Evolutionary conservation across 1,284 basidiomycete genomes (phyloP).

Genomic region (Apiotrichum siamense): DNA sequence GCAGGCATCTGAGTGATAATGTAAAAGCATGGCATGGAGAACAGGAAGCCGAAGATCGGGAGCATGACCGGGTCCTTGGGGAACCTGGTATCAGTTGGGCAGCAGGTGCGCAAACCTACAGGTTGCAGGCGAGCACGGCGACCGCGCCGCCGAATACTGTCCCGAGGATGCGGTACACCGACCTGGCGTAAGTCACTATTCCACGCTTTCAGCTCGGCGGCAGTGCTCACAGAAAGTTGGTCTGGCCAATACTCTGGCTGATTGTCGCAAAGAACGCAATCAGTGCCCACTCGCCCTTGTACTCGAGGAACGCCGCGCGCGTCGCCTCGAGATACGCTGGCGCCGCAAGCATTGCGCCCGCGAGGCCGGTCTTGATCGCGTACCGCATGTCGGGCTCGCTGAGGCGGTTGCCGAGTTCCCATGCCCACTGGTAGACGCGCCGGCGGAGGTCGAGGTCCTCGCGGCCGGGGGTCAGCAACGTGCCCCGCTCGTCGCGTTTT

Average conservation of each 20-base stretch:
- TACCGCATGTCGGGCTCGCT: slow-evolving; percentile 74
- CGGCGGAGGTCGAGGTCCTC: slow-evolving; percentile 55
- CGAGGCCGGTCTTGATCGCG: slow-evolving; percentile 71
- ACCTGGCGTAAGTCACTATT: slow-evolving; percentile 27
- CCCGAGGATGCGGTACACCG: slow-evolving; percentile 63
- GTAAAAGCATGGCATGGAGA: slow-evolving; percentile 90
- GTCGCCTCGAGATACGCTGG: slow-evolving; percentile 79
- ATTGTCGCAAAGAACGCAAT: slow-evolving; percentile 88
- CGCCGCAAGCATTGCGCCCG: slow-evolving; percentile 64
- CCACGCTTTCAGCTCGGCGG: background rate
- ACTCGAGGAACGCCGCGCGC: slow-evolving; percentile 67
- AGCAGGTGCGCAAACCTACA: slow-evolving; percentile 30
- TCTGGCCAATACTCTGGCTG: slow-evolving; percentile 74
- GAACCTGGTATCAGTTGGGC: slow-evolving; percentile 48
- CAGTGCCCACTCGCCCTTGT: slow-evolving; percentile 88
- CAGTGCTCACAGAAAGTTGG: slow-evolving; percentile 71
- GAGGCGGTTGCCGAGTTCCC: slow-evolving; percentile 67
- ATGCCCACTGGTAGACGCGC: slow-evolving; percentile 57
- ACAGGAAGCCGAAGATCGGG: slow-evolving; percentile 78
- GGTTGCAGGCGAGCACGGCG: slow-evolving; percentile 63
- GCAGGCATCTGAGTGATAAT: slow-evolving; percentile 69
- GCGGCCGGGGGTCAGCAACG: slow-evolving; percentile 67
- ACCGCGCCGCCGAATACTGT: slow-evolving; percentile 71
- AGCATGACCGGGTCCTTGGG: slow-evolving; percentile 69
- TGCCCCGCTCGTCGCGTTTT: slow-evolving; percentile 71